Base-by-base conservation (phyloP, 352 stramenopile species). In the Phytophthora hybrid region DNA sequence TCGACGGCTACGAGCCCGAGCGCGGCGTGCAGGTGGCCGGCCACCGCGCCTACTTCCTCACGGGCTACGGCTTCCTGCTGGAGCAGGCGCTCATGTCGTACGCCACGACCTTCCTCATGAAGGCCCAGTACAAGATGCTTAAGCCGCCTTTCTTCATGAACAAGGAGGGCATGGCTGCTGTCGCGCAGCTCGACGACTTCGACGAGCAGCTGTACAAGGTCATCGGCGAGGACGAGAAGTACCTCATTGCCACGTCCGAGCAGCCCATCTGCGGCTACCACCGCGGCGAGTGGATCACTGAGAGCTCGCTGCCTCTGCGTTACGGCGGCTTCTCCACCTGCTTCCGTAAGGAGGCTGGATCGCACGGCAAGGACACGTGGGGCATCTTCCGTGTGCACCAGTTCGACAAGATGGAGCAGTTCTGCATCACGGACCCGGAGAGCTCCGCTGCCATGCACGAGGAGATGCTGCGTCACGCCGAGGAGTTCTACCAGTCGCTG, bases 91-190 rank as follows among this genome's bases (percentile, higher is more conserved):
- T 99, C 41, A 99, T 99, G 85, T 98, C 98, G 74, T 99, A 99
- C 86, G 93, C 94, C 37, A 97, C 99, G 83, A 79, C 97, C 59
- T 99, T 99, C 82, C 87, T 99, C 60, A 89, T 95, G 70, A 92
- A 93, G 71, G 87, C 91, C 29, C 90, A 97, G 59, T 99, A 99
- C 87, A 98, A 98, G 73, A 95, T 99, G 66, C 79, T 99, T 31
- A 98, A 99, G 90, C 98, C 98, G 29, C 98, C 98, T 54, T 99
- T 98, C 85, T 99, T 99, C 74, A 99, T 99, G 97, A 99, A 99
- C 82, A 99, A 99, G 92, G 97, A 99, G 19, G 79, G 95, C 32
- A 99, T 99, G 98, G 91, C 95, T 55, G 92, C 91, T 16, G 98
- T 99, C 54, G 98, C 98, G 31, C 98, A 99, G 82, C 90, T 99